A percentile compares a stretch with the other conserved stretches of the same genome.
Evolutionary conservation across 805 yeast species (phyloP).

Genomic region (Metschnikowia kofuensis): DNA sequence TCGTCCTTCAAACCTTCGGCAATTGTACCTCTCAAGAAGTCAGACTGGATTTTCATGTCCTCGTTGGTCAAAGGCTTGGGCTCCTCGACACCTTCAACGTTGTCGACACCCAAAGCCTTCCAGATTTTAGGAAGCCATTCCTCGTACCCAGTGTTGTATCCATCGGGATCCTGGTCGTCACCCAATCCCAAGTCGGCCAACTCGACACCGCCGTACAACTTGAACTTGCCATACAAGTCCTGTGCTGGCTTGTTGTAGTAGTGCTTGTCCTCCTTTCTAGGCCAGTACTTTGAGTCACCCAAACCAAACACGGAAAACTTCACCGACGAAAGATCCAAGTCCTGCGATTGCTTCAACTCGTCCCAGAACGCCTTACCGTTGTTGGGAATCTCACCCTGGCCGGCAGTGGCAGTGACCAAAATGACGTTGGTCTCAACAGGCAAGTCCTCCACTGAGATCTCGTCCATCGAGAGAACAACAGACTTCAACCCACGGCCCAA

Average conservation of each 20-base stretch:
- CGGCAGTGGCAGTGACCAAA: conserved; percentile 71
- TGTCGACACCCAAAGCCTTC: conserved; percentile 86
- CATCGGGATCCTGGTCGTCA: conserved; percentile 97
- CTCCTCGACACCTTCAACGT: conserved; percentile 77
- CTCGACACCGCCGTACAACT: conserved; percentile 68
- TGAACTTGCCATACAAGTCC: conserved; percentile 65
- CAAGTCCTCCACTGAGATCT: conserved; percentile 67
- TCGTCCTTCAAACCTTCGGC: conserved; percentile 78
- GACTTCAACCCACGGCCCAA: conserved; percentile 74
- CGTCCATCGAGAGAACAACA: conserved; percentile 66
- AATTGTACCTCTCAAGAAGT: conserved; percentile 90
- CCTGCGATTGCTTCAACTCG: conserved; percentile 55
- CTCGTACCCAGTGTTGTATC: conserved; percentile 85
- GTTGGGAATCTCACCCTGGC: conserved; percentile 85
- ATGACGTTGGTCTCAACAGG: conserved; percentile 67
- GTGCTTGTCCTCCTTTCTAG: conserved; percentile 91
- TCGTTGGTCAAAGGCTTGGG: conserved; percentile 92
- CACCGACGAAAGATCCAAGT: conserved; percentile 59
- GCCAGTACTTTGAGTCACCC: conserved; percentile 92
- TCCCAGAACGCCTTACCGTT: conserved; percentile 81
- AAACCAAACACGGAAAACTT: conserved; percentile 67
- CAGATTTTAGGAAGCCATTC: conserved; percentile 83
- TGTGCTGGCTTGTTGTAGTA: conserved; percentile 89
- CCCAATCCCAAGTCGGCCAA: conserved; percentile 81
- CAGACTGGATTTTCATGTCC: conserved; percentile 86